Base-by-base conservation (phyloP, 2,329 filamentous ascomycete genomes). In the Talaromyces pinophilus region DNA sequence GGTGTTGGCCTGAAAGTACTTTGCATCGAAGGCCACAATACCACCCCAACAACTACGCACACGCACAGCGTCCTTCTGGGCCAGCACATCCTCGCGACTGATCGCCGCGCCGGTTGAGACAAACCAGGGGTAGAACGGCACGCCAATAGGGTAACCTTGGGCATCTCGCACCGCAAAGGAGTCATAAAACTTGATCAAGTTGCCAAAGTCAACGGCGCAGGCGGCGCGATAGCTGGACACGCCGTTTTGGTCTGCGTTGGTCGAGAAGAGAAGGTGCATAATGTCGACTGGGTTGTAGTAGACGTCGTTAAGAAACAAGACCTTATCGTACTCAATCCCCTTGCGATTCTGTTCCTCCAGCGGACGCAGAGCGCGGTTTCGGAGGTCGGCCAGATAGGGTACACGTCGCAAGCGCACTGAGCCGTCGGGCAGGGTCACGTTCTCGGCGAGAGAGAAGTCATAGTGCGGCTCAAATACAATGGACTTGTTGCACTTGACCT, bases 101-200 rank as follows among this genome's bases (percentile, higher is more conserved):
- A 15, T 42, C 40, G 40, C 40, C 40, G 40, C 40, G 17, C 40
- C 40, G 17, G 40, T n/a, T 42, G 40, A n/a, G 40, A 42, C 17
- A 15, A 42, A 93, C 83, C 89, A 91, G 0, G 91, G 91, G 72
- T 85, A 93, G 73, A 92, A 87, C 0, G 90, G 89, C 2, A 92
- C 77, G 1, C 90, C 90, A 72, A 89, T 86, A 33, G 85, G 84
- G 72, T 85, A 89, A 0, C 90, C 90, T 71, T 92, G 88, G 2
- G 85, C 78, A 73, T 93, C 91, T 22, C 90, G 83, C 33, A 88
- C 89, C 1, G 90, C 91, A 76, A 90, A 92, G 0, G 89, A 88
- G 75, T 93, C 91, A 76, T 93, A 93, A 73, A 90, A 91, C 69
- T 90, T 88, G 77, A 92, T 87, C 0, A 89, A 87, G 69, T 88